Evolutionary conservation across 495 filamentous ascomycete species (phyloP).

Genomic region (Chaetomium tenue): DNA sequence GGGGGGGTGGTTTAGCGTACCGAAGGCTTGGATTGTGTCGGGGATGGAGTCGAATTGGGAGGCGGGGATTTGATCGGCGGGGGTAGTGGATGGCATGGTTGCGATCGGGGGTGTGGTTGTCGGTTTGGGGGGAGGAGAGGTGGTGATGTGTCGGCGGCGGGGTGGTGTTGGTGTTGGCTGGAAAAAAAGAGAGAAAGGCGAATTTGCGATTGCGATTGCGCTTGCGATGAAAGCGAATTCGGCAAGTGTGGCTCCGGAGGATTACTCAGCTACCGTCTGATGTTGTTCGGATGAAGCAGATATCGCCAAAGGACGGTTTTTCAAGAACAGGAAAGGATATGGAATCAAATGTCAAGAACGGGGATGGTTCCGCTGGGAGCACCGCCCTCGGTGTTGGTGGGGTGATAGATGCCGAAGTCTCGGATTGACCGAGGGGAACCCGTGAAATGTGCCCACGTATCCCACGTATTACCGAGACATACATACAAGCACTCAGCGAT

Average conservation of each 20-base stretch:
- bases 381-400: conserved; percentile 9
- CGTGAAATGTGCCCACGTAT: too few relatives aligned
- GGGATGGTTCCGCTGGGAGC: conserved; percentile 11
- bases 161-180: neutral
- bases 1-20: conserved; percentile 50
- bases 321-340: neutral
- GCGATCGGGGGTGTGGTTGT: conserved; percentile 7
- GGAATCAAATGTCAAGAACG: conserved; percentile 17
- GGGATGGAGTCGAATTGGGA: conserved; percentile 79
- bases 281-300: neutral
- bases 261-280: conserved; percentile 15
- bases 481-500: too few relatives aligned
- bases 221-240: neutral
- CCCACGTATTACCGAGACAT: too few relatives aligned
- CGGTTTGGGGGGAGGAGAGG: neutral
- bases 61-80: conserved; percentile 37
- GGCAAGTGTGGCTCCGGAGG: neutral
- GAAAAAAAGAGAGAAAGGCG: conserved; percentile 2
- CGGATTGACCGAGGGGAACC: neutral
- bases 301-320: neutral
- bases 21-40: conserved; percentile 78
- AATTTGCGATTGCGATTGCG: conserved; percentile 9
- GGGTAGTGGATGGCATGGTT: conserved; percentile 40
- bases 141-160: neutral
- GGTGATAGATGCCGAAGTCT: conserved; percentile 22